Evolutionary conservation across 2,329 filamentous ascomycete species (phyloP).

Genomic region (Calonectria pseudoreteaudii): DNA sequence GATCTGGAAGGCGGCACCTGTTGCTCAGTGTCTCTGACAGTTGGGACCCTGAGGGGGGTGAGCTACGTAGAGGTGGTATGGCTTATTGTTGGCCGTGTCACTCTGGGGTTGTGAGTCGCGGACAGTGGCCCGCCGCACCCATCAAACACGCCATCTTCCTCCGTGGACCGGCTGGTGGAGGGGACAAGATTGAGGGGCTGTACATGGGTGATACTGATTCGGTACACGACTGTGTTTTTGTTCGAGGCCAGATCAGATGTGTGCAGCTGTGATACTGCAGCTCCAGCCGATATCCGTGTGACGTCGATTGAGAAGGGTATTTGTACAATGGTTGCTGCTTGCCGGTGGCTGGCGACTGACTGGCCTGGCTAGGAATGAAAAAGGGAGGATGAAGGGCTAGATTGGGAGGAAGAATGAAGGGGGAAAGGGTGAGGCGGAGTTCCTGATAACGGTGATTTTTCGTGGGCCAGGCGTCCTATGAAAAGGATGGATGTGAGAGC

Average conservation of each 20-base stretch:
- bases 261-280: slow-evolving; percentile 16
- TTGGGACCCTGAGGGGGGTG: background rate
- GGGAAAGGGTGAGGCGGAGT: slow-evolving; percentile 19
- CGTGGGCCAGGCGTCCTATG: background rate
- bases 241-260: background rate
- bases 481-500: background rate
- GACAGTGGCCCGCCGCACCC: background rate
- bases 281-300: slow-evolving; percentile 28
- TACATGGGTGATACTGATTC: background rate
- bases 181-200: background rate
- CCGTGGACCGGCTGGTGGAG: background rate
- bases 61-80: background rate
- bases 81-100: background rate
- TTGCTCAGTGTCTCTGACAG: slow-evolving; percentile 4
- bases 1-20: slow-evolving; percentile 26
- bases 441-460: background rate
- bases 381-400: background rate
- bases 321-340: background rate
- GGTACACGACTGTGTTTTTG: background rate
- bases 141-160: background rate
- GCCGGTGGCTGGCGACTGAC: background rate
- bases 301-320: slow-evolving; percentile 28
- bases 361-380: background rate
- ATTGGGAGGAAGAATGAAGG: background rate
- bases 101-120: background rate